These are phyloP conservation scores for Coniochaeta sp. DNA, from an alignment of 2,329 filamentous ascomycete species.

Conservation along the genomic window DNA sequence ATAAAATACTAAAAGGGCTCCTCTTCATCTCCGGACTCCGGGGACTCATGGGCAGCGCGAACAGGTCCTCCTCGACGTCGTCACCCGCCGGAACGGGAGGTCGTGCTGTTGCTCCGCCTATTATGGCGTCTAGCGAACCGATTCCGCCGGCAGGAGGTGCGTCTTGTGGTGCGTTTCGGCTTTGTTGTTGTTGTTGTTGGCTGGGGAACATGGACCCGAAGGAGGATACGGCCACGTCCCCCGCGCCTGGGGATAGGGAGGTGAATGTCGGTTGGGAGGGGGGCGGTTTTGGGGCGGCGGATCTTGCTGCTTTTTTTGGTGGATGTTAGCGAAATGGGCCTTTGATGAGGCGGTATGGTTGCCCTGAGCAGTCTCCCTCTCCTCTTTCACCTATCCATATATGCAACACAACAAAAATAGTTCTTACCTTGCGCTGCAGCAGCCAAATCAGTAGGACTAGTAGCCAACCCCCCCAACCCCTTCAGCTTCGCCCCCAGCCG, in stretches of 20 bases:
- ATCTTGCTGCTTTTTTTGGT: constrained; percentile 8
- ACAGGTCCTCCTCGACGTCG: constrained; percentile 72
- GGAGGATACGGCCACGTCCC: constrained; percentile 56
- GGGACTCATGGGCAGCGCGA: constrained; percentile 80
- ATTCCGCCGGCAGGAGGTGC: constrained; percentile 19
- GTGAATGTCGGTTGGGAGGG: constrained; percentile 10
- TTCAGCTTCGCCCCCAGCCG: constrained; percentile 71
- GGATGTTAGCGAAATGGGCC: not conserved
- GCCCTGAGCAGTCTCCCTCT: too few relatives aligned
- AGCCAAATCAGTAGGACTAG: constrained; percentile 58
- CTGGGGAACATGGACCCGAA: constrained; percentile 53
- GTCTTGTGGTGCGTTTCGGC: constrained; percentile 12
- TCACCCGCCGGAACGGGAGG: constrained; percentile 24
- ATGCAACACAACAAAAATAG: not conserved
- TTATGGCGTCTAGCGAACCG: constrained; percentile 31
- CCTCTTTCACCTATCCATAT: not conserved
- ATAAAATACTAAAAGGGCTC: constrained; percentile 65
- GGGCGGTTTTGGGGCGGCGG: constrained; percentile 10
- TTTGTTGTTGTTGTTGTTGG: too few relatives aligned
- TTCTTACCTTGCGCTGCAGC: constrained; percentile 44
- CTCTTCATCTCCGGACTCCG: constrained; percentile 79
- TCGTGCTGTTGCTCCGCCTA: constrained; percentile 24
- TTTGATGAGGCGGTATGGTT: too few relatives aligned
- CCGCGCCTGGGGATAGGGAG: constrained; percentile 50
- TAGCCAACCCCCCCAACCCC: constrained; percentile 66